These are phyloP conservation scores for Kazachstania martiniae DNA, from an alignment of 805 yeast genomes.

Conservation along the genomic window DNA sequence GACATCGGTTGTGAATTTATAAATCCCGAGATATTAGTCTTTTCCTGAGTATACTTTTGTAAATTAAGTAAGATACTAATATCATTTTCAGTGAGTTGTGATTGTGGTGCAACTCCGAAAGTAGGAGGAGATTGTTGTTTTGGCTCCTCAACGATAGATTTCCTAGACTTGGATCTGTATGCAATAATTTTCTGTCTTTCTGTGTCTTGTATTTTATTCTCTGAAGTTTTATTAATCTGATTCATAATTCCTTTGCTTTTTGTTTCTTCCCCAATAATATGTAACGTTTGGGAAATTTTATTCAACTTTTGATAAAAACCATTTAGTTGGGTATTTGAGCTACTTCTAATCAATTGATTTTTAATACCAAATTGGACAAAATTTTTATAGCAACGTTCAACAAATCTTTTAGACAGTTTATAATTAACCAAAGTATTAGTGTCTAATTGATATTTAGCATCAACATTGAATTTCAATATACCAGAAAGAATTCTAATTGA, in stretches of 20 bases:
- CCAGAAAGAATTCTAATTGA: slow-evolving; percentile 44
- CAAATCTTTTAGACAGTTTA: slow-evolving; percentile 50
- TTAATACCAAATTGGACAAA: slow-evolving; percentile 33
- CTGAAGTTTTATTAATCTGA: slow-evolving; percentile 15
- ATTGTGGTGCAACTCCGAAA: no score
- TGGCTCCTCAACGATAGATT: neutral
- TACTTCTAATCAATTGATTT: slow-evolving; percentile 25
- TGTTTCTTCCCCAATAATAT: slow-evolving; percentile 27
- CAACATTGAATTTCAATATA: slow-evolving; percentile 51
- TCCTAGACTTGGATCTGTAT: slow-evolving; percentile 3
- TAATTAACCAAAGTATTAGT: slow-evolving; percentile 28
- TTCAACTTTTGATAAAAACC: slow-evolving; percentile 19
- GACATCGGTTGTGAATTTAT: slow-evolving; percentile 29
- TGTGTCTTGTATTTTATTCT: slow-evolving; percentile 16
- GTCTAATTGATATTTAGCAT: slow-evolving; percentile 41
- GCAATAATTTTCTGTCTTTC: slow-evolving; percentile 14
- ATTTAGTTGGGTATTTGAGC: slow-evolving; percentile 7
- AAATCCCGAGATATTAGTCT: slow-evolving; percentile 16
- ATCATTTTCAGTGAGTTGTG: neutral
- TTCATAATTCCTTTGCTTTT: slow-evolving; percentile 26
- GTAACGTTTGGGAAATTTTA: slow-evolving; percentile 26
- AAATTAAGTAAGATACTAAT: slow-evolving; percentile 5
- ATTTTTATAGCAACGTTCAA: slow-evolving; percentile 47
- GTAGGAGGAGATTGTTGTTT: neutral
- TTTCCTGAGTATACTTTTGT: slow-evolving; percentile 22